Conservation (phyloP, 805 yeast genomes). For the Candida rishiriensis region DNA sequence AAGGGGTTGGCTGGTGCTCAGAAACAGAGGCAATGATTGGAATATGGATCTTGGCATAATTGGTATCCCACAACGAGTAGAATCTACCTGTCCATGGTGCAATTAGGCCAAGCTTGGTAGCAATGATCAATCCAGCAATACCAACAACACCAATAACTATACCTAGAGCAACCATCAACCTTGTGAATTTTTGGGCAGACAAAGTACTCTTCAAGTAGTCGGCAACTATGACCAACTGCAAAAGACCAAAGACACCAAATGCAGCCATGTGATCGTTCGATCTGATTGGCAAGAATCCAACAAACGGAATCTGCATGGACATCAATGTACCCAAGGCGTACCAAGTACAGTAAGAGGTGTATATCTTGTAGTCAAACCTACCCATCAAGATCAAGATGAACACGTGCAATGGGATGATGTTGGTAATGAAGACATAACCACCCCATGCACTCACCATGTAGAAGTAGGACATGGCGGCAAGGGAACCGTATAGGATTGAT, state of each 20-base stretch:
- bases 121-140: conserved; percentile 62
- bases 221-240: conserved; percentile 87
- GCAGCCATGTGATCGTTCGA: conserved; percentile 99
- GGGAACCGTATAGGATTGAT: conserved; percentile 75
- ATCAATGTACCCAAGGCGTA: conserved; percentile 96
- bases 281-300: conserved; percentile 93
- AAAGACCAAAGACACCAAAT: conserved; percentile 90
- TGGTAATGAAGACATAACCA: conserved; percentile 98
- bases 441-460: conserved; percentile 99
- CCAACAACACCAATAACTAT: conserved; percentile 57
- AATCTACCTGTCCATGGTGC: conserved; percentile 99
- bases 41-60: conserved; percentile 94
- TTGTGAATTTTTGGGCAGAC: conserved; percentile 66
- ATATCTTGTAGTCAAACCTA: conserved; percentile 75
- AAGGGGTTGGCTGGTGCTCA: conserved; percentile 99
- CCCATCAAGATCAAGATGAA: conserved; percentile 92
- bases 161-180: conserved; percentile 59
- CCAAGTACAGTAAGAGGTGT: conserved; percentile 95
- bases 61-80: conserved; percentile 97
- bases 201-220: conserved; percentile 73
- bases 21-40: conserved; percentile 98
- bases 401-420: conserved; percentile 92
- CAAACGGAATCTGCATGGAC: conserved; percentile 99
- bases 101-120: conserved; percentile 88
- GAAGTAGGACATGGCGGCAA: conserved; percentile 85